Evolutionary conservation across 2,329 filamentous ascomycete genomes (phyloP), one percentile per base, ranked within the genome.

Genomic region (Epichloe gansuensis): DNA sequence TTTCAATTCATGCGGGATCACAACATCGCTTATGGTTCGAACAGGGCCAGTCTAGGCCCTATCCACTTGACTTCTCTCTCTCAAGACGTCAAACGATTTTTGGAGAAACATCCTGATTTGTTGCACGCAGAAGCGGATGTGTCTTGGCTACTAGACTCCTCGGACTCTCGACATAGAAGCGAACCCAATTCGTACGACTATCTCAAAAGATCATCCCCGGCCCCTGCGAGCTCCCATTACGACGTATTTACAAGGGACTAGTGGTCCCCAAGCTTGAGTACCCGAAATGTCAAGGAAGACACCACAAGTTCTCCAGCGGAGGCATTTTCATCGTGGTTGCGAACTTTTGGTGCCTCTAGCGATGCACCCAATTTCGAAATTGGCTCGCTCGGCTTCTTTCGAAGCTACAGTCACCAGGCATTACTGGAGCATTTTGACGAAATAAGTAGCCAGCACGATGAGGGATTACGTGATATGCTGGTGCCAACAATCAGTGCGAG

Each of bases 1-100:
- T 94, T 94, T 72, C 80, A 82, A 46, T 91, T 84, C 72, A 91
- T 94, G 87, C 76, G 82, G 57, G 88, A 94, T 62, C 81, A 88
- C 65, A 83, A 89, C 64, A 86, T 91, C 64, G 86, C 82, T 11
- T 93, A 93, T 63, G 88, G 78, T 12, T 81, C 80, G 62, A 80
- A 75, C 54, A 74, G 75, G 61, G 71, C 72, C 25, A 69, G 73
- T 43, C 63, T 76, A 31, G 71, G 75, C 52, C 69, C 74, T 50
- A 68, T 68, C 5, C 66, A 69, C 34, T 65, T 72, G 48, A 66
- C 68, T 11, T 67, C 65, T 3, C 65, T 79, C 15, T 77, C 75
- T 65, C 67, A 69, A 15, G 68, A 66, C 6, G 73, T 75, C 25
- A 68, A 65, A 50, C 60, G 65, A 0, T 80, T 78, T 57, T 69